These are phyloP conservation scores for Cyberlindnera euphorbiiphila DNA, from an alignment of 805 yeast genomes.

Conservation along the genomic window DNA sequence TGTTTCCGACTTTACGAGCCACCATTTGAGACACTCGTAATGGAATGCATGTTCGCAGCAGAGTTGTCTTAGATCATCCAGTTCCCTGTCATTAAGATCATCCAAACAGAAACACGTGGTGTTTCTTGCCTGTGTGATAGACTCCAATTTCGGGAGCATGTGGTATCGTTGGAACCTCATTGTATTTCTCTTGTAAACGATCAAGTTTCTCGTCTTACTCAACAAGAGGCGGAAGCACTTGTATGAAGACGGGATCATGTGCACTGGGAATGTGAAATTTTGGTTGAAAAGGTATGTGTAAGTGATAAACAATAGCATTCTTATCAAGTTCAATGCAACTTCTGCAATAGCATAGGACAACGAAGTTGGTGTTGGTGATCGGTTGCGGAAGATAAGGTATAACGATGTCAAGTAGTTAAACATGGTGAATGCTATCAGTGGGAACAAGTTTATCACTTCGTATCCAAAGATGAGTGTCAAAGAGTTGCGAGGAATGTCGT, in stretches of 20 bases:
- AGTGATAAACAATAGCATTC: slow-evolving; percentile 14
- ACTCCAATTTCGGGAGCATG: background rate
- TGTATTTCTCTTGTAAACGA: slow-evolving; percentile 13
- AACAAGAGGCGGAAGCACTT: slow-evolving; percentile 22
- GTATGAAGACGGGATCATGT: slow-evolving; percentile 18
- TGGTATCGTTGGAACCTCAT: slow-evolving; percentile 10
- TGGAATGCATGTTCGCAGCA: slow-evolving; percentile 23
- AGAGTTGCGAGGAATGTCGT: slow-evolving; percentile 7
- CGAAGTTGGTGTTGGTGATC: slow-evolving; percentile 2
- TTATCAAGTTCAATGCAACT: slow-evolving; percentile 10
- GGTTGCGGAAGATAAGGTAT: slow-evolving; percentile 1
- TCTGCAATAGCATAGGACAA: slow-evolving; percentile 8
- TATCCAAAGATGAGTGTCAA: slow-evolving; percentile 18
- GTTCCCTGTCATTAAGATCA: background rate
- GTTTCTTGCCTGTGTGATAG: slow-evolving; percentile 1
- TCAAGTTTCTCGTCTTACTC: slow-evolving; percentile 17
- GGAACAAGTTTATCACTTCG: slow-evolving; percentile 20
- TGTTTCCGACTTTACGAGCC: slow-evolving; percentile 22
- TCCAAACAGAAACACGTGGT: slow-evolving; percentile 23
- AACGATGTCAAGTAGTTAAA: slow-evolving; percentile 10
- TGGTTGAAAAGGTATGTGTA: slow-evolving; percentile 18
- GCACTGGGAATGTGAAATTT: slow-evolving; percentile 13
- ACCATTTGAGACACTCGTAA: slow-evolving; percentile 22
- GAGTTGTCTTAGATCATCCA: slow-evolving; percentile 12
- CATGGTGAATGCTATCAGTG: slow-evolving; percentile 14